Conservation (phyloP, 1,139 yeast genomes). For the Geotrichum reessii region DNA sequence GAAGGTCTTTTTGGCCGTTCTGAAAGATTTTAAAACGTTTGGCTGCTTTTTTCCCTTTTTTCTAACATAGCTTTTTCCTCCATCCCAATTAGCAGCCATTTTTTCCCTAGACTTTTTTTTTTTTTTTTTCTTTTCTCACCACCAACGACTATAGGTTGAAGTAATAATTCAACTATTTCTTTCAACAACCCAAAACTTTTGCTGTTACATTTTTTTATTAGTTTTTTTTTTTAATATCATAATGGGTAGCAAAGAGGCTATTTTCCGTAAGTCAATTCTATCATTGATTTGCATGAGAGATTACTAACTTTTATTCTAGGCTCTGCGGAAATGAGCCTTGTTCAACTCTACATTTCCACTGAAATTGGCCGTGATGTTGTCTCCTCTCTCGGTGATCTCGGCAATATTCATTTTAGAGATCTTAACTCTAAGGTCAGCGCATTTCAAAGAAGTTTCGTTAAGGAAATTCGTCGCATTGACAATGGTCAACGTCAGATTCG, state of each 20-base stretch:
- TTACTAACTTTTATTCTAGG: conserved; percentile 31
- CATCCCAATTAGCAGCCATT: background rate
- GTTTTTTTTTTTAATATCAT: background rate
- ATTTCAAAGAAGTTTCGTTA: conserved; percentile 84
- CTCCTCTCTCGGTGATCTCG: conserved; percentile 75
- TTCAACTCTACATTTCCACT: conserved; percentile 84
- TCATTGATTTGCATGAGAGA: background rate
- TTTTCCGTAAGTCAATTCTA: conserved; percentile 23
- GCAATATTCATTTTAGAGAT: conserved; percentile 74
- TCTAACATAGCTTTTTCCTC: background rate
- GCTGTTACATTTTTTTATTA: background rate
- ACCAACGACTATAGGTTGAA: background rate
- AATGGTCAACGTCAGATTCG: conserved; percentile 58
- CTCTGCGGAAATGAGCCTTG: conserved; percentile 93
- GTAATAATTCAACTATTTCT: background rate
- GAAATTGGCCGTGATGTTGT: conserved; percentile 89
- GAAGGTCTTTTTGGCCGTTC: background rate
- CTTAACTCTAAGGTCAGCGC: conserved; percentile 65
- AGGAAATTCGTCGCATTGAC: conserved; percentile 66
- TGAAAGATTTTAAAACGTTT: background rate
- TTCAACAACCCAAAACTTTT: background rate
- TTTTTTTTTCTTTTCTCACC: background rate
- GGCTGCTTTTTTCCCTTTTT: background rate
- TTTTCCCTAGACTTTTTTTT: background rate
- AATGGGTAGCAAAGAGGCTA: conserved; percentile 22